Conservation (phyloP, 202 grass and related monocot species). For the Panicum hallii region DNA sequence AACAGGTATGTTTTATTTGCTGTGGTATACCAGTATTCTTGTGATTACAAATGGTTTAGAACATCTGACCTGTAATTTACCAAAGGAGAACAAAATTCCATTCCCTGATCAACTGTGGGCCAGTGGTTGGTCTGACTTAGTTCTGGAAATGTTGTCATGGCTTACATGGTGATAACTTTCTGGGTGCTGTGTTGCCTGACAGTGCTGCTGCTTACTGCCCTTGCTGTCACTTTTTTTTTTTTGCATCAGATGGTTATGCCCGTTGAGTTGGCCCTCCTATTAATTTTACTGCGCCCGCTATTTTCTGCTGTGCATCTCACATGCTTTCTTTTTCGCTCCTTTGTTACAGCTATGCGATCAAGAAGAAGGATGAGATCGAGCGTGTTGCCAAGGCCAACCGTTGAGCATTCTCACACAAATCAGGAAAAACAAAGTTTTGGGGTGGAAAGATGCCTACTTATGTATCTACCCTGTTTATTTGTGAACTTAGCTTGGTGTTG, state of each 20-base stretch:
- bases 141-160: not conserved
- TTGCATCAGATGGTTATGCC: not conserved
- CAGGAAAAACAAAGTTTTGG: not conserved
- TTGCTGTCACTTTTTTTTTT: not conserved
- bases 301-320: no score
- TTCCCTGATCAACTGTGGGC: not conserved
- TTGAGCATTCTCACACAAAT: slow-evolving; percentile 40
- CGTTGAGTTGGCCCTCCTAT: not conserved
- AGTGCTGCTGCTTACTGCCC: not conserved
- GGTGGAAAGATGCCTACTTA: not conserved
- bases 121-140: not conserved
- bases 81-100: not conserved
- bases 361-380: slow-evolving; percentile 87
- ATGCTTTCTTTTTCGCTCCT: not conserved
- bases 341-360: slow-evolving; percentile 64
- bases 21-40: not conserved
- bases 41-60: not conserved
- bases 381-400: slow-evolving; percentile 85
- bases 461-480: not conserved
- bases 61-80: not conserved
- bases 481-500: not conserved
- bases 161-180: not conserved
- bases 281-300: not conserved
- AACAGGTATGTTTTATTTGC: slow-evolving; percentile 55
- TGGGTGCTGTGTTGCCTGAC: not conserved